Conservation (phyloP, 805 yeast species). For the Pichia phayaonensis region DNA sequence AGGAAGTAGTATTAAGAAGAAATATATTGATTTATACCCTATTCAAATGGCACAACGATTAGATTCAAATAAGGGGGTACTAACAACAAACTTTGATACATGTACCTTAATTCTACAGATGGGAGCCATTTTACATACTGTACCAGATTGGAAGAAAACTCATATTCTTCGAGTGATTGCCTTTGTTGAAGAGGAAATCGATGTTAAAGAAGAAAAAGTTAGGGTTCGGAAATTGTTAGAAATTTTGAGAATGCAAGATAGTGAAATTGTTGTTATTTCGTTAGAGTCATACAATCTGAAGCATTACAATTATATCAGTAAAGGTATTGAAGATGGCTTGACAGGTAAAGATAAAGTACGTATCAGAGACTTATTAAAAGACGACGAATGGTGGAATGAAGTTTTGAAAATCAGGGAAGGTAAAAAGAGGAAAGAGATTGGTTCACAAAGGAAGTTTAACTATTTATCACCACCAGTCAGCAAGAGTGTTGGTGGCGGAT, state of each 20-base stretch:
- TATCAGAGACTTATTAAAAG: constrained; percentile 43
- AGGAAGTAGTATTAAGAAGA: constrained; percentile 21
- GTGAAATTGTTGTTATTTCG: constrained; percentile 69
- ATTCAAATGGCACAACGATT: constrained; percentile 92
- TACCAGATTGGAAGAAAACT: constrained; percentile 82
- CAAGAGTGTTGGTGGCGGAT: background rate
- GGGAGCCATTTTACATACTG: constrained; percentile 89
- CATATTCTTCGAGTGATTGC: constrained; percentile 75
- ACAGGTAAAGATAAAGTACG: constrained; percentile 32
- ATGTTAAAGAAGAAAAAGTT: constrained; percentile 59
- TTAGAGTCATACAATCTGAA: constrained; percentile 48
- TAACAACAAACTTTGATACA: constrained; percentile 91
- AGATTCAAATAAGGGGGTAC: constrained; percentile 46
- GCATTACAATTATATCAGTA: constrained; percentile 68
- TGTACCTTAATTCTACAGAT: constrained; percentile 88
- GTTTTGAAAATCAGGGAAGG: constrained; percentile 4
- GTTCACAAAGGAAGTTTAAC: constrained; percentile 1
- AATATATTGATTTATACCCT: constrained; percentile 84
- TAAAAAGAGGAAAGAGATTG: background rate
- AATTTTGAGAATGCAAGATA: constrained; percentile 69
- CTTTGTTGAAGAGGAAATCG: constrained; percentile 73
- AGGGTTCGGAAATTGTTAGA: constrained; percentile 59
- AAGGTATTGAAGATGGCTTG: constrained; percentile 42
- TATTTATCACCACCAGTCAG: background rate
- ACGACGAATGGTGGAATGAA: constrained; percentile 80